Percentiles rank a stretch among this genome's conserved stretches.
Evolutionary conservation across 768 basidiomycete genomes (phyloP).

Genomic region (Leccinum imitatum): DNA sequence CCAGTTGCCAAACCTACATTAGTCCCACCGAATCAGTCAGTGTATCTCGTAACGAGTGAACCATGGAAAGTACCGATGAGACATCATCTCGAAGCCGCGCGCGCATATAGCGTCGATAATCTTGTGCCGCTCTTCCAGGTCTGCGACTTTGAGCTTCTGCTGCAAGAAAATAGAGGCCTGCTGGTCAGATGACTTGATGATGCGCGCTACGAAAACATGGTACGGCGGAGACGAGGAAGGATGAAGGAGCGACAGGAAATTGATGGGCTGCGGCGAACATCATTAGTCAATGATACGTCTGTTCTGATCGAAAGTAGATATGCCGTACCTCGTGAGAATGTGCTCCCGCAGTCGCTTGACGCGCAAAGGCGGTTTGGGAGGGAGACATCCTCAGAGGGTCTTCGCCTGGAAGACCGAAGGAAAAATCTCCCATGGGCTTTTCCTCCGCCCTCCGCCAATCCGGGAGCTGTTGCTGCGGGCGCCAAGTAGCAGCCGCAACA

Average conservation of each 20-base stretch:
- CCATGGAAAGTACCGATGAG: conserved; percentile 55
- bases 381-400: conserved; percentile 31
- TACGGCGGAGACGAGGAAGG: conserved; percentile 86
- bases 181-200: conserved; percentile 88
- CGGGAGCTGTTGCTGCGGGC: conserved; percentile 30
- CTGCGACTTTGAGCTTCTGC: conserved; percentile 87
- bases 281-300: conserved; percentile 13
- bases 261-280: conserved; percentile 63
- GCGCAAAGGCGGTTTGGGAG: conserved; percentile 26
- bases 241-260: conserved; percentile 82
- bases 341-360: conserved; percentile 26
- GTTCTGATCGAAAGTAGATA: conserved; percentile 1
- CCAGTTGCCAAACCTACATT: conserved; percentile 83
- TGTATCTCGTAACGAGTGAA: background rate
- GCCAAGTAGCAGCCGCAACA: conserved; percentile 19
- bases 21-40: conserved; percentile 13
- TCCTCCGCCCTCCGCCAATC: conserved; percentile 48
- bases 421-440: conserved; percentile 22
- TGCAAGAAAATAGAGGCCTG: conserved; percentile 90
- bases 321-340: conserved; percentile 53
- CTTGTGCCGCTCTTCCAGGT: conserved; percentile 70
- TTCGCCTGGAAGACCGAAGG: conserved; percentile 26
- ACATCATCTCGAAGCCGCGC: conserved; percentile 91
- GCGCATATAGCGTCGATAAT: conserved; percentile 86
- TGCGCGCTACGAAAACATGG: conserved; percentile 75